These are phyloP conservation scores for Aurifilum marmelostoma DNA, from an alignment of 2,329 filamentous ascomycete species.

Conservation along the genomic window DNA sequence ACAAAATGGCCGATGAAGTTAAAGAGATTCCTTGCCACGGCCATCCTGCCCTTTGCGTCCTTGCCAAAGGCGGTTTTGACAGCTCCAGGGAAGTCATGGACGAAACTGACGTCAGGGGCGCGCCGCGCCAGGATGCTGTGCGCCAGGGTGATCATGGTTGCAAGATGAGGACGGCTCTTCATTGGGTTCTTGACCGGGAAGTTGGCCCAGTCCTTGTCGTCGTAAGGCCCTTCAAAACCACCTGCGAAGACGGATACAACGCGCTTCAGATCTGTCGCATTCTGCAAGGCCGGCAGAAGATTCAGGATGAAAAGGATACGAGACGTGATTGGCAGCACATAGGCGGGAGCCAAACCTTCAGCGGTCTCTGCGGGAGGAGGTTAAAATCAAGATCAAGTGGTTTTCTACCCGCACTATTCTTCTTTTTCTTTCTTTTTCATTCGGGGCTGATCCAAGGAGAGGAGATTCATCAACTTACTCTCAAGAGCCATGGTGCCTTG, in stretches of 20 bases:
- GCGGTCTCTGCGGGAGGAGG: constrained; percentile 32
- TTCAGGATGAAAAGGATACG: constrained; percentile 59
- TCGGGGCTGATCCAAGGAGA: background rate
- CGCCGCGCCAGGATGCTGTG: constrained; percentile 51
- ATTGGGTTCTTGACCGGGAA: constrained; percentile 40
- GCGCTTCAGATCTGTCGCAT: constrained; percentile 51
- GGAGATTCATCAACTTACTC: constrained; percentile 28
- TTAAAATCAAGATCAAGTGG: background rate
- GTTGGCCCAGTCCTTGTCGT: constrained; percentile 51
- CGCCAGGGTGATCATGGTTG: constrained; percentile 53
- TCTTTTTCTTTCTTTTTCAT: constrained; percentile 45
- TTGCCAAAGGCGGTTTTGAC: constrained; percentile 40
- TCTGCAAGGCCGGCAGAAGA: constrained; percentile 57
- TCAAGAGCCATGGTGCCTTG: constrained; percentile 40
- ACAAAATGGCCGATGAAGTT: constrained; percentile 33
- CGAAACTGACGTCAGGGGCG: constrained; percentile 47
- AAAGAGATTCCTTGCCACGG: constrained; percentile 35
- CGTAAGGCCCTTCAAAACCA: constrained; percentile 45
- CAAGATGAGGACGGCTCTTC: constrained; percentile 47
- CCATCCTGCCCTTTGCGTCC: constrained; percentile 31
- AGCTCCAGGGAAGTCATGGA: constrained; percentile 45
- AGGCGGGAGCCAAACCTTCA: constrained; percentile 56
- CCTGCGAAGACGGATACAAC: constrained; percentile 58
- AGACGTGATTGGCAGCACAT: background rate
- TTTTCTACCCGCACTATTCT: too few relatives aligned